Evolutionary conservation across 352 stramenopile species (phyloP).

Genomic region (Phytopythium kandeliae): DNA sequence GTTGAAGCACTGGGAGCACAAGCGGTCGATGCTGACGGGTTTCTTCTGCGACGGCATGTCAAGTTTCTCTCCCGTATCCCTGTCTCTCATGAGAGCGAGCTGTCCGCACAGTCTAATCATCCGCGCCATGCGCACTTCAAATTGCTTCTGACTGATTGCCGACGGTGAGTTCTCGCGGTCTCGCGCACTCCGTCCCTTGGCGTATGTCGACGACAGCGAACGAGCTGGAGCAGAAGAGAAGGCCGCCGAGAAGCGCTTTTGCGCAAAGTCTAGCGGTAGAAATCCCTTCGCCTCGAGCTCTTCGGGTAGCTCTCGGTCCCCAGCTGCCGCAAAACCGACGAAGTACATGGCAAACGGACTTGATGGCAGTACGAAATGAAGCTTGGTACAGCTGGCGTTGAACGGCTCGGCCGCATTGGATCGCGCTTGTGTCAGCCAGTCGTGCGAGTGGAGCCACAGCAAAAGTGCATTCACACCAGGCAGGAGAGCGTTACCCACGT

Average conservation of each 20-base stretch:
- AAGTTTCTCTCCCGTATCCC: background rate
- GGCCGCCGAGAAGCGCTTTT: background rate
- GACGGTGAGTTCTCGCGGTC: background rate
- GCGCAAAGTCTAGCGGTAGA: conserved; percentile 15
- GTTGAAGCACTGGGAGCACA: conserved; percentile 33
- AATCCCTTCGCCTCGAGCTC: conserved; percentile 37
- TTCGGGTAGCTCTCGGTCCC: conserved; percentile 20
- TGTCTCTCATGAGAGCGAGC: background rate
- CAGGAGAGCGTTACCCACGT: conserved; percentile 28
- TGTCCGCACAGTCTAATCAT: background rate
- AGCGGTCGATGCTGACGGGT: background rate
- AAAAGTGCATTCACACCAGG: conserved; percentile 31
- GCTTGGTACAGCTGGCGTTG: conserved; percentile 4
- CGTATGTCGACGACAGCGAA: background rate
- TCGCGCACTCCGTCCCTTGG: background rate
- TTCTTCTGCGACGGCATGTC: background rate
- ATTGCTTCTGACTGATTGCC: background rate
- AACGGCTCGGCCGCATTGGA: conserved; percentile 8
- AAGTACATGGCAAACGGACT: conserved; percentile 11
- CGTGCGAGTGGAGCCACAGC: conserved; percentile 34
- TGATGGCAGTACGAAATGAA: conserved; percentile 9
- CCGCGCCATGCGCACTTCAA: conserved; percentile 4
- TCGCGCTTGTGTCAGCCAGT: conserved; percentile 13
- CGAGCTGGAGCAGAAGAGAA: background rate
- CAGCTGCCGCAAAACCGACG: background rate